Evolutionary conservation across 2,329 filamentous ascomycete genomes (phyloP), one percentile per base, ranked within the genome.

Genomic region (Hypoxylon sp.): DNA sequence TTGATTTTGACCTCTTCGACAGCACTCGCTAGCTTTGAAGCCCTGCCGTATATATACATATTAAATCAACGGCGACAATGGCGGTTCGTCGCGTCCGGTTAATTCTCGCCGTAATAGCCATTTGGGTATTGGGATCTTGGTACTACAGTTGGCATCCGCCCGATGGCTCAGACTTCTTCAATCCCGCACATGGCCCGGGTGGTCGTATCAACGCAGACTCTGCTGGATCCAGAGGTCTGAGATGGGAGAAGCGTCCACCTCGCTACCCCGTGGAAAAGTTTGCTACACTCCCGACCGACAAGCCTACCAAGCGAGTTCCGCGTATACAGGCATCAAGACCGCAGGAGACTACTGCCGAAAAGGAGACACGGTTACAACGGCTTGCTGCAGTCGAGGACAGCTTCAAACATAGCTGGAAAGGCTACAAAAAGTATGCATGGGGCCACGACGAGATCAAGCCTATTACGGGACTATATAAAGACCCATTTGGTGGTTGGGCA

Each of bases 401-500:
- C 70, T 89, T 89, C 70, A 67, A 80, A 48, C 86, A 86, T 72
- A 84, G 85, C 65, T 91, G 88, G 87, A 74, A 78, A 7, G 86
- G 85, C 13, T 92, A 92, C 78, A 89, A 84, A 74, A 82, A 83
- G 59, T 78, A 86, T 71, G 90, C 90, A 0, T 92, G 89, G 89
- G 83, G 85, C 72, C 83, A 85, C 51, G 89, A 92, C 75, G 90
- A 90, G 70, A 80, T 91, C 57, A 81, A 82, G 30, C 90, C 90
- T 2, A 72, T 91, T 9, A 83, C 83, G 14, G 87, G 83, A 10
- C 73, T 76, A 1, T 80, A 77, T 52, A 83, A 83, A 48, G 84
- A 90, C 71, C 85, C 86, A 34, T 91, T 90, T 77, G 87, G 87
- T 13, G 90, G 89, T 23, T 91, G 89, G 89, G 88, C 86, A 5